Conservation (phyloP, 1,284 basidiomycete species). For the Cryptococcus sp. region DNA sequence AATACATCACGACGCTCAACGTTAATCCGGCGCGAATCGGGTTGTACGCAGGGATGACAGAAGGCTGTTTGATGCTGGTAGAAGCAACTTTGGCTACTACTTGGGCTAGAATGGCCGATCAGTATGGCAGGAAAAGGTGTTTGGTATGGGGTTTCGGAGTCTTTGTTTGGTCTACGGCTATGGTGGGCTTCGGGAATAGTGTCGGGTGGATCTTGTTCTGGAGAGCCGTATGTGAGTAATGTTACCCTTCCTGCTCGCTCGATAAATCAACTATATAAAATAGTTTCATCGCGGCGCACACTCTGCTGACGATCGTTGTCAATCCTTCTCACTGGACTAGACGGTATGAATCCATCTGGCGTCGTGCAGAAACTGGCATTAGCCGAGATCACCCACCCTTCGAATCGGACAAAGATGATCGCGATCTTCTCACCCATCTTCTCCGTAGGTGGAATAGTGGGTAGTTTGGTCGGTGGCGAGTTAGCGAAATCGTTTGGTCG, state of each 20-base stretch:
- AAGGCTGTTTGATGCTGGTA: slow-evolving; percentile 30
- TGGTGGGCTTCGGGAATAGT: slow-evolving; percentile 23
- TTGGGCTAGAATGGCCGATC: slow-evolving; percentile 28
- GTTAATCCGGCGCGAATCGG: slow-evolving; percentile 24
- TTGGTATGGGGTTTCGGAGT: slow-evolving; percentile 20
- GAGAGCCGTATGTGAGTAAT: slow-evolving; percentile 22
- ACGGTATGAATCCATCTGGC: slow-evolving; percentile 13
- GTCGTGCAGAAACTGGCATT: neutral
- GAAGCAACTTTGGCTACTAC: slow-evolving; percentile 25
- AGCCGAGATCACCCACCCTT: slow-evolving; percentile 23
- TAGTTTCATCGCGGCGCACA: neutral
- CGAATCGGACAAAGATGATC: slow-evolving; percentile 26
- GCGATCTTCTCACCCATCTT: slow-evolving; percentile 28
- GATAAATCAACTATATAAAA: neutral
- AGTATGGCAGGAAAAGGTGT: slow-evolving; percentile 22
- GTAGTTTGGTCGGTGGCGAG: slow-evolving; percentile 29
- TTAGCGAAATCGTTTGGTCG: slow-evolving; percentile 28
- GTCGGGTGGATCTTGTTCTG: slow-evolving; percentile 29
- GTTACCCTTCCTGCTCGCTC: neutral
- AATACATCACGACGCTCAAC: slow-evolving; percentile 28
- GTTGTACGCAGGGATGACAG: slow-evolving; percentile 26
- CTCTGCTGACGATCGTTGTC: neutral
- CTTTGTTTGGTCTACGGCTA: slow-evolving; percentile 4
- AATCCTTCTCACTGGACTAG: neutral
- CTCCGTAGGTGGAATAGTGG: slow-evolving; percentile 21